These are phyloP conservation scores for Penicillium coffeae DNA, from an alignment of 495 filamentous ascomycete species.

Conservation along the genomic window DNA sequence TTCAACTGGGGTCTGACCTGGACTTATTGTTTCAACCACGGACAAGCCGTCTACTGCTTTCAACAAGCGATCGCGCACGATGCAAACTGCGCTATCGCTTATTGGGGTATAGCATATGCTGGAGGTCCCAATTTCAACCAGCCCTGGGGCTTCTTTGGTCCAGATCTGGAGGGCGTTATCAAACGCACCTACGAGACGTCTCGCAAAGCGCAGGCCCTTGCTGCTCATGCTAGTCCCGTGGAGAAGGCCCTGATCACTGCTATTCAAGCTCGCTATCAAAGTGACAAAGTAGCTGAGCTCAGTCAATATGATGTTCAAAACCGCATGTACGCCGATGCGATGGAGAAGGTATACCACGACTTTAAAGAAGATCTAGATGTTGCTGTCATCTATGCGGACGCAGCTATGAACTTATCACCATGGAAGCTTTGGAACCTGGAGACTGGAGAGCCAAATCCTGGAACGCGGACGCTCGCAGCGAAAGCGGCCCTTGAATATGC, in stretches of 20 bases:
- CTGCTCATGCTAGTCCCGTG: constrained; percentile 26
- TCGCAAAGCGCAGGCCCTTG: constrained; percentile 35
- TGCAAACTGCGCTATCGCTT: constrained; percentile 53
- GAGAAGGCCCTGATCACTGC: constrained; percentile 59
- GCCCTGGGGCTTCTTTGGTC: constrained; percentile 59
- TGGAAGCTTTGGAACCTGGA: constrained; percentile 63
- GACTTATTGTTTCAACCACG: constrained; percentile 64
- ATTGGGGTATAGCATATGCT: constrained; percentile 65
- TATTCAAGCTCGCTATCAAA: constrained; percentile 52
- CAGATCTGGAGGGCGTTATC: constrained; percentile 49
- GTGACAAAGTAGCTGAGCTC: constrained; percentile 26
- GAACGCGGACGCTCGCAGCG: constrained; percentile 54
- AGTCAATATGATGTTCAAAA: constrained; percentile 52
- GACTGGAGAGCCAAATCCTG: constrained; percentile 52
- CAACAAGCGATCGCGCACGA: constrained; percentile 53
- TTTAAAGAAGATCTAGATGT: constrained; percentile 59
- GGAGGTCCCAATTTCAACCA: constrained; percentile 74
- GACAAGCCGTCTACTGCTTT: constrained; percentile 58
- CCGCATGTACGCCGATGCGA: constrained; percentile 55
- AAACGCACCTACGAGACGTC: constrained; percentile 42
- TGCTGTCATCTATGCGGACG: constrained; percentile 58
- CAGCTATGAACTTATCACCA: constrained; percentile 65
- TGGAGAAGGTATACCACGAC: constrained; percentile 50
- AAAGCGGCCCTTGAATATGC: constrained; percentile 52
- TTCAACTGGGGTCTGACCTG: constrained; percentile 61